Evolutionary conservation across 225 moss, liverwort and hornwort genomes (phyloP).

Genomic region (Pseudoscleropodium purum): DNA sequence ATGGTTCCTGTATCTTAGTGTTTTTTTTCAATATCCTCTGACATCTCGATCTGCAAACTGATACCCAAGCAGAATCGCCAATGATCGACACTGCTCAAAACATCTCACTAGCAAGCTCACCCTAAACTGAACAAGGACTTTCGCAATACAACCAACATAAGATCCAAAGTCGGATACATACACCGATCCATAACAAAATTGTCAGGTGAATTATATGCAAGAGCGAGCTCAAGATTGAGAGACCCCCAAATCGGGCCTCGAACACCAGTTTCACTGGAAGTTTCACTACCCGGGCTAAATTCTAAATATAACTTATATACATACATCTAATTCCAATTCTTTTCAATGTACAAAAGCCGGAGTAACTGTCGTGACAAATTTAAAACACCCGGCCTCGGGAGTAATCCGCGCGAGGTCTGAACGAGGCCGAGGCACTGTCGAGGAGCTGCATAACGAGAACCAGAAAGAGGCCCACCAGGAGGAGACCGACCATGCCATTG

Average conservation of each 20-base stretch:
- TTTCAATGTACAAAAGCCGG: not conserved
- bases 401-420: not conserved
- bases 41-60: not conserved
- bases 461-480: slow-evolving; percentile 17
- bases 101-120: not conserved
- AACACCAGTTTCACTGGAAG: not conserved
- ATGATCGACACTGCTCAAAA: not conserved
- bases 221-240: not conserved
- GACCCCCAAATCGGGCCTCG: not conserved
- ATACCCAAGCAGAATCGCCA: not conserved
- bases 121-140: not conserved
- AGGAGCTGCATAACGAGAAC: slow-evolving; percentile 27
- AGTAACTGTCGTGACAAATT: not conserved
- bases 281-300: not conserved
- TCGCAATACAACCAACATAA: not conserved
- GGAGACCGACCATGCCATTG: slow-evolving; percentile 17
- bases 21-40: not conserved
- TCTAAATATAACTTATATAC: not conserved
- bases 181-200: not conserved
- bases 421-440: not conserved
- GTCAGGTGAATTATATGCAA: not conserved
- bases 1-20: not conserved
- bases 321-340: not conserved
- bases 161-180: not conserved
- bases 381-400: not conserved